A percentile compares a stretch with the other conserved stretches of the same genome.
Evolutionary conservation across 2,329 filamentous ascomycete genomes (phyloP).

Genomic region (Alternaria triticina): DNA sequence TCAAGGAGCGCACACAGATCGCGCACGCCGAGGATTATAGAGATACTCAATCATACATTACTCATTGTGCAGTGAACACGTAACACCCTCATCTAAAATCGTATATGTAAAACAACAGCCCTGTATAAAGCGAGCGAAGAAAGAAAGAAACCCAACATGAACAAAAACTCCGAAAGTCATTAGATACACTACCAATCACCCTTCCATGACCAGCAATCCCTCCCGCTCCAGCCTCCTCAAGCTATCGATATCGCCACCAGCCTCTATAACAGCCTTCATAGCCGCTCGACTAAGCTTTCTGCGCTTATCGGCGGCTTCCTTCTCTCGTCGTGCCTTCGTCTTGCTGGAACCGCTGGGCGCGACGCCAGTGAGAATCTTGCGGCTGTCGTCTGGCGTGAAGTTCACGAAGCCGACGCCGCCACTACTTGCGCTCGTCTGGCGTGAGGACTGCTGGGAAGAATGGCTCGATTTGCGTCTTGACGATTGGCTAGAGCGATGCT

Average conservation of each 20-base stretch:
- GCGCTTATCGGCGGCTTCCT: constrained; percentile 81
- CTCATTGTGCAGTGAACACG: constrained; percentile 17
- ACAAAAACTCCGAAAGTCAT: background rate
- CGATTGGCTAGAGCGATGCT: constrained; percentile 11
- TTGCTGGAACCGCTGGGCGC: constrained; percentile 90
- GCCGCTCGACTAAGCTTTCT: constrained; percentile 72
- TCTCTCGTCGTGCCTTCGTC: constrained; percentile 91
- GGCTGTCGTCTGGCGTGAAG: constrained; percentile 81
- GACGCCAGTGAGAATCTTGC: constrained; percentile 83
- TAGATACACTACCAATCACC: background rate
- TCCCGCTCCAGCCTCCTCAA: constrained; percentile 53
- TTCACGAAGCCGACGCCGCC: constrained; percentile 79
- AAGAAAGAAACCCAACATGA: background rate
- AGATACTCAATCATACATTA: constrained; percentile 5
- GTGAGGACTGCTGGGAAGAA: constrained; percentile 32
- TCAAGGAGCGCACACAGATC: background rate
- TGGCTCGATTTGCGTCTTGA: constrained; percentile 30
- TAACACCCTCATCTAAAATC: constrained; percentile 12
- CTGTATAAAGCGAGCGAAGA: background rate
- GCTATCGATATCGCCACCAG: constrained; percentile 67
- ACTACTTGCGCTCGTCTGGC: constrained; percentile 49
- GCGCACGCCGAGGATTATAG: background rate
- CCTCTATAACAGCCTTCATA: constrained; percentile 71
- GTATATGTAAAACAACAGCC: background rate
- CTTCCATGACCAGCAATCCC: constrained; percentile 43